Percentiles rank a stretch among this genome's conserved stretches.
Conservation (phyloP, 148 eudicot species). For the Spergularia marina region DNA sequence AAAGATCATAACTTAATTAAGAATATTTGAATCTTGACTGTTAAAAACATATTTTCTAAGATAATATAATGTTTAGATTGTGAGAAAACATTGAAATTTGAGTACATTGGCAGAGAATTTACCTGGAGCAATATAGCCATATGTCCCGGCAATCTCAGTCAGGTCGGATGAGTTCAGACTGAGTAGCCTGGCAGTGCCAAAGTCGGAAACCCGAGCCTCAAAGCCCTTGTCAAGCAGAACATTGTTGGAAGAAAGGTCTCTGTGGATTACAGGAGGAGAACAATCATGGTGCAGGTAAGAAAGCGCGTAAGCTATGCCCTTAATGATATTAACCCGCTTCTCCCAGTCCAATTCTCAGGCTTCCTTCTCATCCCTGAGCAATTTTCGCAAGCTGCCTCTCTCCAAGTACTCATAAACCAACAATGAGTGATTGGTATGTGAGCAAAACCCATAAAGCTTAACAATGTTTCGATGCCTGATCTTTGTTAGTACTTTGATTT, state of each 20-base stretch:
- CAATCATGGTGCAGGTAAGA: constrained; percentile 46
- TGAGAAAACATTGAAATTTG: neutral
- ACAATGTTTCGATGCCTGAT: constrained; percentile 51
- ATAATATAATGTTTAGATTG: neutral
- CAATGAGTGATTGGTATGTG: constrained; percentile 31
- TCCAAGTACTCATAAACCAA: constrained; percentile 44
- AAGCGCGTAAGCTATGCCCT: constrained; percentile 36
- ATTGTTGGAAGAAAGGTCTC: constrained; percentile 41
- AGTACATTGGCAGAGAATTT: neutral
- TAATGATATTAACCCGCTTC: constrained; percentile 29
- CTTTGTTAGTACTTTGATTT: constrained; percentile 37
- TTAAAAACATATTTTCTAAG: neutral
- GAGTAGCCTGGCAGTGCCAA: constrained; percentile 41
- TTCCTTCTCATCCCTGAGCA: constrained; percentile 23
- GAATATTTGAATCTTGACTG: neutral
- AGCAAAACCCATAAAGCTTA: constrained; percentile 42
- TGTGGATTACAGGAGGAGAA: constrained; percentile 33
- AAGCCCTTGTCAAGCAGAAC: constrained; percentile 34
- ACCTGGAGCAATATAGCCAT: constrained; percentile 49
- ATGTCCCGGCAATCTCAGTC: constrained; percentile 37
- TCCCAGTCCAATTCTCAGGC: constrained; percentile 33
- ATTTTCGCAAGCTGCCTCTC: constrained; percentile 31
- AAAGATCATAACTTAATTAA: neutral
- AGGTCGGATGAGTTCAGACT: constrained; percentile 26
- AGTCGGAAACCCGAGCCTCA: constrained; percentile 40